Percentiles rank a stretch among this genome's conserved stretches.
phyloP scores from a whole-genome alignment of 2,329 filamentous ascomycete species.

The Emergomyces africanus region DNA sequence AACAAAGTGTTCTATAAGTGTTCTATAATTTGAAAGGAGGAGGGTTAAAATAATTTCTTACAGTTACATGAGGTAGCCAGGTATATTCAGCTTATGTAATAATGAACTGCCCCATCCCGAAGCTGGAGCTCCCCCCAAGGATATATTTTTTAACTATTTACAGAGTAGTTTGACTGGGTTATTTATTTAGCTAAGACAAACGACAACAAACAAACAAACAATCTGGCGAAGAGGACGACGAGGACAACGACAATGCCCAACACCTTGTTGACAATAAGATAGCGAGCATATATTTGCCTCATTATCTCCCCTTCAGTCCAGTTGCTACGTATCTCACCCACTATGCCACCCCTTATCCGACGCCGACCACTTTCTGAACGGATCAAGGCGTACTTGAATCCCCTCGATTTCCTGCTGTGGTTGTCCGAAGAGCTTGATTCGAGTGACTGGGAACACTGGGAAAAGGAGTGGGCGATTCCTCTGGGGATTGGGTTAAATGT shows the following conservation, averaged over 20 bases:
- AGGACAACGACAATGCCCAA: background rate
- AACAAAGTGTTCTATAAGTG: background rate
- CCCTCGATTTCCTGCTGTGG: constrained; percentile 81
- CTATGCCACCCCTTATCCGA: constrained; percentile 72
- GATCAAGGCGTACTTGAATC: constrained; percentile 67
- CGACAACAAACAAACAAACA: background rate
- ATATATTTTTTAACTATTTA: too few species aligned
- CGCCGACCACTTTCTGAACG: constrained; percentile 67
- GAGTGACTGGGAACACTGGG: constrained; percentile 71
- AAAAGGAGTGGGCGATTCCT: constrained; percentile 59
- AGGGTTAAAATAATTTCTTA: too few species aligned
- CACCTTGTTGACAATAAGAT: background rate
- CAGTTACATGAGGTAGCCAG: background rate
- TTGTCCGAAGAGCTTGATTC: constrained; percentile 86
- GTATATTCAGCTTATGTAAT: constrained; percentile 1
- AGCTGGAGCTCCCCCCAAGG: background rate
- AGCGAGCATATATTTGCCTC: background rate
- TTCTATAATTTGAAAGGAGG: too few species aligned
- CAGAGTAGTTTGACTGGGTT: too few species aligned
- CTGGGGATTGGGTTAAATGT: constrained; percentile 68
- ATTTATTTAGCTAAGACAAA: too few species aligned
- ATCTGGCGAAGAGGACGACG: background rate
- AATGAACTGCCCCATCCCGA: background rate
- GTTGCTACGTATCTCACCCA: constrained; percentile 19
- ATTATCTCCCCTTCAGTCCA: background rate